Evolutionary conservation across 768 basidiomycete species (phyloP), one percentile per base, ranked within the genome.

Genomic region (Asterophora parasitica): DNA sequence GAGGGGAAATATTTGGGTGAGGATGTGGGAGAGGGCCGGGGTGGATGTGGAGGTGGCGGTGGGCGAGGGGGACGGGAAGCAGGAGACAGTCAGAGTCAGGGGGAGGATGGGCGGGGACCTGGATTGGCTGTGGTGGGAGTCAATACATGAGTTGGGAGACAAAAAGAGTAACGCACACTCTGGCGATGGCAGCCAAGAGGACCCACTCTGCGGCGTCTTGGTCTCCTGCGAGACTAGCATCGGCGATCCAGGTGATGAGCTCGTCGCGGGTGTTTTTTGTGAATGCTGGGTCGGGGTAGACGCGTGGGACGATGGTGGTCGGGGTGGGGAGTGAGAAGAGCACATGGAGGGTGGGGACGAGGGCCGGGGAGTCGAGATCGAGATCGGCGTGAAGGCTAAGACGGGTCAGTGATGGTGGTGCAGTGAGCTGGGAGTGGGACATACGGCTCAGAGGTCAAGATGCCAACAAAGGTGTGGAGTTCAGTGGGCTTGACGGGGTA

Each of bases 161-260:
- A 42, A 40, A 20, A 8, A 42, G 19, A 23, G 50, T 13, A 38
- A 20, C 32, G 7, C 58, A 91, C 89, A 84, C 78, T 65, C 75
- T 74, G 23, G 82, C 73, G 12, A 85, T 71, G 37, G 73, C 58
- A 35, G 75, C 68, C 20, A 91, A 68, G 4, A 92, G 68, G 6
- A 87, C 70, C 84, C 85, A 90, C 64, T 90, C 83, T 17, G 88
- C 87, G 1, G 82, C 82, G 16, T 78, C 69, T 26, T 56, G 62
- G 58, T 92, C 89, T 4, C 85, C 83, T 0, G 74, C 84, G 4
- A 92, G 70, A 9, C 74, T 79, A 58, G 86, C 80, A 17, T 74
- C 64, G 0, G 88, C 85, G 41, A 92, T 77, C 90, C 90, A 92
- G 0, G 66, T 52, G 32, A 91, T 71, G 13, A 92, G 68, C 37